Percentiles rank a stretch among this genome's conserved stretches.
phyloP scores from a whole-genome alignment of 768 basidiomycete species.

The Hydnum rufescens region DNA sequence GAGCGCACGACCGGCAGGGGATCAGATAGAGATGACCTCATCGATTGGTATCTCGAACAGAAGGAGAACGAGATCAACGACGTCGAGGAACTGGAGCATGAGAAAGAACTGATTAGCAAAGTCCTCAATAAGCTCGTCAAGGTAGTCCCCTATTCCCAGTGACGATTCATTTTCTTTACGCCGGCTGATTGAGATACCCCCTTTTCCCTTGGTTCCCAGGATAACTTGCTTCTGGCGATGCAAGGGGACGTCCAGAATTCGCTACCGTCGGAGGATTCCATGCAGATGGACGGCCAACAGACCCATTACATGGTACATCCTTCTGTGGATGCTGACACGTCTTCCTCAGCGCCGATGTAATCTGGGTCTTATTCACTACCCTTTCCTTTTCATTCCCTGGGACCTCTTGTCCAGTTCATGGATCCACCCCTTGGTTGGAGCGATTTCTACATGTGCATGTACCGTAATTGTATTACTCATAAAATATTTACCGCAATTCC shows the following conservation, averaged over 20 bases:
- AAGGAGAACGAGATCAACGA: conserved; percentile 69
- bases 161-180: neutral
- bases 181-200: neutral
- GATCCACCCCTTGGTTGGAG: no score
- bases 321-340: conserved; percentile 49
- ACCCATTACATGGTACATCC: conserved; percentile 86
- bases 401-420: no score
- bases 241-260: conserved; percentile 70
- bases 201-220: conserved; percentile 26
- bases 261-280: conserved; percentile 34
- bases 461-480: no score
- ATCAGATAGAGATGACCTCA: conserved; percentile 73
- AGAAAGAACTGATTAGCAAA: conserved; percentile 79
- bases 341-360: no score
- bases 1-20: conserved; percentile 63
- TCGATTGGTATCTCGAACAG: conserved; percentile 91
- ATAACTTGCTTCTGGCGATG: conserved; percentile 68
- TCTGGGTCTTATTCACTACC: no score
- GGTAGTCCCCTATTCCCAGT: conserved; percentile 26
- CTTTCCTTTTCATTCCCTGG: no score
- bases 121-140: conserved; percentile 79
- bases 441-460: no score
- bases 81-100: conserved; percentile 74
- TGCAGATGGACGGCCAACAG: conserved; percentile 24
- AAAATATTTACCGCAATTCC: no score